These are phyloP conservation scores for Apiotrichum veenhuisii DNA, from an alignment of 1,284 basidiomycete genomes.

Conservation along the genomic window DNA sequence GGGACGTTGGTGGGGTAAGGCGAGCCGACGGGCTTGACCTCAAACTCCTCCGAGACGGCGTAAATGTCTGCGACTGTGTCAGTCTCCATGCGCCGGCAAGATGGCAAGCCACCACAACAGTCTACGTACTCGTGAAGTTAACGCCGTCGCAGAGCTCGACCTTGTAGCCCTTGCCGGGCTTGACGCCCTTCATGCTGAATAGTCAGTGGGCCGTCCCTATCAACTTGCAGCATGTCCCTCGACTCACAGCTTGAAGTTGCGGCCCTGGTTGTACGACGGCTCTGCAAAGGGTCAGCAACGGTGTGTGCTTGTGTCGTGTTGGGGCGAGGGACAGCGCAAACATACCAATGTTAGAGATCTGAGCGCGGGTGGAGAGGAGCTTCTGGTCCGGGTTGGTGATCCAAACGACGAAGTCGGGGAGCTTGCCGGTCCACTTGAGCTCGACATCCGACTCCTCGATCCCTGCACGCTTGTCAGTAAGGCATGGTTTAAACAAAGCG, in stretches of 20 bases:
- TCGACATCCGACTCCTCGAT: slow-evolving; percentile 36
- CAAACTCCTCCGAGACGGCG: slow-evolving; percentile 60
- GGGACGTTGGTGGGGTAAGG: slow-evolving; percentile 55
- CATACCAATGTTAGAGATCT: neutral
- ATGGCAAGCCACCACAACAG: too few species aligned
- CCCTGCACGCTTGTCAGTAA: slow-evolving; percentile 23
- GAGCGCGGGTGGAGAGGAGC: neutral
- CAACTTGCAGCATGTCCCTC: too few species aligned
- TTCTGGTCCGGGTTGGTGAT: slow-evolving; percentile 9
- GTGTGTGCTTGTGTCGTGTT: neutral
- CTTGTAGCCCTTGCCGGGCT: slow-evolving; percentile 53
- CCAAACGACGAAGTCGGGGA: slow-evolving; percentile 37
- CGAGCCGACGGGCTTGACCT: slow-evolving; percentile 62
- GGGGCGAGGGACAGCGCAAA: neutral
- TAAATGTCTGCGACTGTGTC: slow-evolving; percentile 55
- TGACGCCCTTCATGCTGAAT: neutral
- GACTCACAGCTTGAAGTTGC: neutral
- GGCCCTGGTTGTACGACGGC: neutral
- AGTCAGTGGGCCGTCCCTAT: neutral
- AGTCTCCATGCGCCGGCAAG: neutral
- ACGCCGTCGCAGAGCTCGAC: slow-evolving; percentile 59
- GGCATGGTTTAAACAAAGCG: too few species aligned
- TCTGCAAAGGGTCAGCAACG: neutral
- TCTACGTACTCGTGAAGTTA: slow-evolving; percentile 58
- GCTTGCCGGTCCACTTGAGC: slow-evolving; percentile 32